Base-by-base conservation (phyloP, 352 stramenopile genomes). In the Pseudoperonospora humuli region DNA sequence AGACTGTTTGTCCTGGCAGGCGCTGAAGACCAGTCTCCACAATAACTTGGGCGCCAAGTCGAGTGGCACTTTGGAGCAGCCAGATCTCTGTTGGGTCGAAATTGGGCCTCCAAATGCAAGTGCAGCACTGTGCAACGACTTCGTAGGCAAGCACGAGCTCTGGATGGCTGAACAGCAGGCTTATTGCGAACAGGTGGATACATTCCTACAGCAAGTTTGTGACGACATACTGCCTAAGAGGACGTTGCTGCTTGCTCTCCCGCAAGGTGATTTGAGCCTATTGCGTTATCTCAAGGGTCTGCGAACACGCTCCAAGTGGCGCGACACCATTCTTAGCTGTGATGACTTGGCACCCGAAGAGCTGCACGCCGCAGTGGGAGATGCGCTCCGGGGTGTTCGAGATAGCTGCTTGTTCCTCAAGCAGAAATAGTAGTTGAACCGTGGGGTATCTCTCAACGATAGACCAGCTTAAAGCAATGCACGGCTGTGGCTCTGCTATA, bases 391-490 rank as follows among this genome's bases (percentile, higher is more conserved):
- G 27, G 75, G 78, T 8, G 64, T 55, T 2, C 80, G 87, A 56
- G 81, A 93, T 34, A 81, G 73, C 32, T 86, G 73, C 35, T 44
- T 85, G 9, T 93, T 93, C 58, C 62, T 90, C 18, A 70, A 49
- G 54, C 76, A 85, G 33, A 85, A 81, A 50, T 39, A 33, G 52
- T 41, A 65, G 15, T 14, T 21, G 13, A 28, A n/a, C n/a, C 14
- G 10, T 29, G 8, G 20, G 27, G 15, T 41, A 14, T 24, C 15
- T 24, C 3, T 33, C 17, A 39, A 39, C 17, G 18, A 43, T 47
- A 55, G 32, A 46, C 14, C 33, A 27, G 21, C 20, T 11, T 27
- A 41, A 37, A 40, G 36, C 24, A 41, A 58, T 32, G 26, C 26
- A 32, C 14, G 29, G 26, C 14, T 33, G 42, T 2, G 21, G 17